Evolutionary conservation across 768 basidiomycete species (phyloP).

Genomic region (Candolleomyces aberdarensis): DNA sequence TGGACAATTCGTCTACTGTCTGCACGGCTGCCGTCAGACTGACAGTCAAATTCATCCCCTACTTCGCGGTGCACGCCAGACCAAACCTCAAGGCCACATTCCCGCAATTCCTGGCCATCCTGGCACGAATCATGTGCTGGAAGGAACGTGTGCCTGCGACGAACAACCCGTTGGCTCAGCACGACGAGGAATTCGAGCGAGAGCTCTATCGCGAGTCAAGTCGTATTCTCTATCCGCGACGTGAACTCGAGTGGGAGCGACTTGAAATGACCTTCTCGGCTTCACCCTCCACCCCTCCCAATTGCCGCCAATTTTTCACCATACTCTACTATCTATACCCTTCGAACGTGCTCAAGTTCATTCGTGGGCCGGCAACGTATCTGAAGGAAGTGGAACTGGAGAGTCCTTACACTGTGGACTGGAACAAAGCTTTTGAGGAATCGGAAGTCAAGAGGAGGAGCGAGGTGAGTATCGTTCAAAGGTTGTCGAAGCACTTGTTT

Average conservation of each 20-base stretch:
- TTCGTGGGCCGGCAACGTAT: constrained; percentile 66
- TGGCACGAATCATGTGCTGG: constrained; percentile 77
- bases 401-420: constrained; percentile 64
- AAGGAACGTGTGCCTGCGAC: constrained; percentile 44
- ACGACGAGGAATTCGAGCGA: constrained; percentile 35
- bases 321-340: constrained; percentile 89
- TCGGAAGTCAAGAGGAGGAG: constrained; percentile 67
- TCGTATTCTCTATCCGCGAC: constrained; percentile 40
- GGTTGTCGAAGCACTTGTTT: neutral
- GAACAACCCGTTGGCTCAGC: constrained; percentile 20
- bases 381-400: constrained; percentile 47
- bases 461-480: constrained; percentile 48
- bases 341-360: constrained; percentile 79
- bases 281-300: constrained; percentile 51
- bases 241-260: constrained; percentile 65
- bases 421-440: constrained; percentile 69
- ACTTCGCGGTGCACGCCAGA: constrained; percentile 63
- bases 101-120: constrained; percentile 61
- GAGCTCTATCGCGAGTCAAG: constrained; percentile 37
- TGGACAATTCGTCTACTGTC: constrained; percentile 74
- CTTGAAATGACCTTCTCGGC: constrained; percentile 59
- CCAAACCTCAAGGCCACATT: constrained; percentile 55
- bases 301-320: constrained; percentile 67
- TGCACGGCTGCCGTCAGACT: constrained; percentile 63
- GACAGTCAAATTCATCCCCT: constrained; percentile 70